Evolutionary conservation across 2,329 filamentous ascomycete species (phyloP).

Genomic region (Exserohilum rostratum): DNA sequence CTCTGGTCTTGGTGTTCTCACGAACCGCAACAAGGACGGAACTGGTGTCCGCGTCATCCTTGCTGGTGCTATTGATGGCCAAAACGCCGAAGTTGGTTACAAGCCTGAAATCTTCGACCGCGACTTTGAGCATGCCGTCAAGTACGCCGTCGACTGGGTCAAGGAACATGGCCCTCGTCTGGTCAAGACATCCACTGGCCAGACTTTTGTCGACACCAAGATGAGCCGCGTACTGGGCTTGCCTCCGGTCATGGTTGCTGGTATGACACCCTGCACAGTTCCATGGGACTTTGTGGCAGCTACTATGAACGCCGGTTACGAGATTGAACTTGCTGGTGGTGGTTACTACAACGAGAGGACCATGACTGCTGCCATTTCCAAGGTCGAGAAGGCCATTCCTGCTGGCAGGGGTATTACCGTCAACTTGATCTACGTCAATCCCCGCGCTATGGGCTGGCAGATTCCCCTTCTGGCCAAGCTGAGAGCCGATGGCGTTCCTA

Average conservation of each 20-base stretch:
- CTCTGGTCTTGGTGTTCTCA: conserved; percentile 92
- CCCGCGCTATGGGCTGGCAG: conserved; percentile 60
- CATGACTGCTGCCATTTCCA: conserved; percentile 55
- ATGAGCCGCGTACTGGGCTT: conserved; percentile 55
- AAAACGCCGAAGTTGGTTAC: conserved; percentile 90
- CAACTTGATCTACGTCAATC: conserved; percentile 62
- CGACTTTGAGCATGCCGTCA: conserved; percentile 91
- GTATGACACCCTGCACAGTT: conserved; percentile 57
- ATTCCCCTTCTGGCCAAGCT: conserved; percentile 58
- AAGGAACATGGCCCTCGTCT: conserved; percentile 94
- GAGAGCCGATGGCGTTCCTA: conserved; percentile 53
- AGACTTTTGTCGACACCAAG: conserved; percentile 94
- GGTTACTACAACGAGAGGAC: conserved; percentile 56
- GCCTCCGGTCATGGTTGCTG: conserved; percentile 56
- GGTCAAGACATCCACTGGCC: conserved; percentile 84
- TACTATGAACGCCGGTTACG: conserved; percentile 60
- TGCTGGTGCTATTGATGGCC: conserved; percentile 89
- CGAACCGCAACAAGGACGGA: conserved; percentile 98
- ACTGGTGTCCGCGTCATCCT: conserved; percentile 96
- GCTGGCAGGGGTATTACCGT: conserved; percentile 59
- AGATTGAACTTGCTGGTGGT: conserved; percentile 58
- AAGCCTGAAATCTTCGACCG: conserved; percentile 98
- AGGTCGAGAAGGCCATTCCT: conserved; percentile 53
- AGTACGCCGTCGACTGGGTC: conserved; percentile 96
- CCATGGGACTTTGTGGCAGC: conserved; percentile 59